Evolutionary conservation across 2,329 filamentous ascomycete genomes (phyloP).

Genomic region (Bipolaris oryzae): DNA sequence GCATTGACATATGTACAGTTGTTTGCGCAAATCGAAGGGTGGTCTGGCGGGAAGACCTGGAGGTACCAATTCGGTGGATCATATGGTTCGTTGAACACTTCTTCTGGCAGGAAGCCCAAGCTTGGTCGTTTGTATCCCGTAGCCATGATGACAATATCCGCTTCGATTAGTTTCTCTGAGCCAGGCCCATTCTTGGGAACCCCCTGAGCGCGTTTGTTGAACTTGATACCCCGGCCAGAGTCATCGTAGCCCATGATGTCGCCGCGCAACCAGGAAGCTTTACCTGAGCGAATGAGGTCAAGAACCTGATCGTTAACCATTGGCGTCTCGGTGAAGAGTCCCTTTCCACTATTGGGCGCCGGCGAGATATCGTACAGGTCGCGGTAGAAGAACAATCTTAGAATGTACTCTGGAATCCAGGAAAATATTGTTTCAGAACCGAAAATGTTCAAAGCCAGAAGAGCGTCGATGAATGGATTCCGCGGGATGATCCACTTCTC

Average conservation of each 20-base stretch:
- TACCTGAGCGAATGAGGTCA: conserved; percentile 71
- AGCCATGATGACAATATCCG: conserved; percentile 80
- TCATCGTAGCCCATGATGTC: conserved; percentile 73
- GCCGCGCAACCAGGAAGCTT: conserved; percentile 79
- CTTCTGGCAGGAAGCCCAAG: conserved; percentile 73
- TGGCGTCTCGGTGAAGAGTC: conserved; percentile 81
- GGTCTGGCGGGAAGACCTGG: conserved; percentile 78
- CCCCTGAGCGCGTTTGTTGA: conserved; percentile 73
- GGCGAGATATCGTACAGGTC: conserved; percentile 78
- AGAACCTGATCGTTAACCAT: conserved; percentile 88
- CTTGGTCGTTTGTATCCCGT: conserved; percentile 80
- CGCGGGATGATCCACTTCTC: conserved; percentile 90
- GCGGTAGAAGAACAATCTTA: conserved; percentile 81
- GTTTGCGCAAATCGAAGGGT: conserved; percentile 76
- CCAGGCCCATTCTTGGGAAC: conserved; percentile 80
- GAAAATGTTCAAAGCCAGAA: conserved; percentile 79
- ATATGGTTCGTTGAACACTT: conserved; percentile 76
- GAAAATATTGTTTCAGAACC: conserved; percentile 77
- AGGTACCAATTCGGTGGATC: conserved; percentile 86
- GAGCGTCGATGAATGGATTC: conserved; percentile 73
- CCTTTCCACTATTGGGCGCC: conserved; percentile 59
- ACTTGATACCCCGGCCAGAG: conserved; percentile 67
- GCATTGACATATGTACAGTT: conserved; percentile 84
- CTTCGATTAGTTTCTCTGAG: conserved; percentile 67
- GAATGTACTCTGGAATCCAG: conserved; percentile 76